phyloP scores from a whole-genome alignment of 306 rosid species.

The Inga oerstediana region DNA sequence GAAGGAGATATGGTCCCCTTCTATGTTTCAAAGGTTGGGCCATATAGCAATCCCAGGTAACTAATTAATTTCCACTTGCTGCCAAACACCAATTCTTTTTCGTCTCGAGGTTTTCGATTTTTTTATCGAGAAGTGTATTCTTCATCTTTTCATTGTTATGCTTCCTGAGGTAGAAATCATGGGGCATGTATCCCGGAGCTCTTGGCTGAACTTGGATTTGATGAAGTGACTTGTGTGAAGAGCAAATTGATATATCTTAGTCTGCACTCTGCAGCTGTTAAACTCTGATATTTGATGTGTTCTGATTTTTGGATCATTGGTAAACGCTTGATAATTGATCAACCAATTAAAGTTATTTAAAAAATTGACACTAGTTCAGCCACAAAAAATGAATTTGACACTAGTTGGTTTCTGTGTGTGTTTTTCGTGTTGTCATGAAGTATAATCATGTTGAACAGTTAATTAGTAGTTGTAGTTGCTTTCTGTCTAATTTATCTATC shows the following conservation, averaged over 20 bases:
- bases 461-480: no score
- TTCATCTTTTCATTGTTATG: neutral
- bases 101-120: neutral
- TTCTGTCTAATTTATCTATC: neutral
- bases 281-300: neutral
- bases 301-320: neutral
- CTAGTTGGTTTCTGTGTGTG: neutral
- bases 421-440: neutral
- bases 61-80: neutral
- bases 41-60: conserved; percentile 30
- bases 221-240: neutral
- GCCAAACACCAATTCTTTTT: neutral
- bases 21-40: conserved; percentile 33
- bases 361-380: neutral
- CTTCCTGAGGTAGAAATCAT: neutral
- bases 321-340: neutral
- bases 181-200: neutral
- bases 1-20: conserved; percentile 33
- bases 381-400: neutral
- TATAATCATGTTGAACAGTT: neutral
- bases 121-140: neutral
- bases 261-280: neutral
- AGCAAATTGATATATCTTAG: neutral
- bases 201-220: neutral
- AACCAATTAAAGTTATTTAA: neutral